Evolutionary conservation across 257 asterid species (phyloP).

Genomic region (Solanum ossicruentum): DNA sequence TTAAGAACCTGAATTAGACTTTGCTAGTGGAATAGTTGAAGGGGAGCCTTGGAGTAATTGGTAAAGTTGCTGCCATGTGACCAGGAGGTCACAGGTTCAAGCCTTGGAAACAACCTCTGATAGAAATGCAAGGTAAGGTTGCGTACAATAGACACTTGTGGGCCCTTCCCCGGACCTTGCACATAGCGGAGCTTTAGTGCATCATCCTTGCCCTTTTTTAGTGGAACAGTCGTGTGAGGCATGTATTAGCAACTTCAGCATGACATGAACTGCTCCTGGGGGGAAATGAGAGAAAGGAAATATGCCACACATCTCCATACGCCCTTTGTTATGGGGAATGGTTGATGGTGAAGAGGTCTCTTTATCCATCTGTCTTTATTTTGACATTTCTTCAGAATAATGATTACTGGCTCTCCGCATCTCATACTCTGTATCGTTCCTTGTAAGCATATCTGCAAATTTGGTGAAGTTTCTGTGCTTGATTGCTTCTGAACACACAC

Average conservation of each 20-base stretch:
- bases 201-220: neutral
- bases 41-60: too few relatives aligned
- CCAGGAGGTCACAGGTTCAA: too few relatives aligned
- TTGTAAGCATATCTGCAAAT: neutral
- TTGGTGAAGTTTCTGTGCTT: neutral
- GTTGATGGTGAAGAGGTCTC: neutral
- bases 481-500: neutral
- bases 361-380: neutral
- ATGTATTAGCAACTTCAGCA: neutral
- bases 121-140: too few relatives aligned
- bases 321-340: neutral
- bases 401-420: neutral
- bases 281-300: neutral
- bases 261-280: neutral
- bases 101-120: too few relatives aligned
- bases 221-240: neutral
- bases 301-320: neutral
- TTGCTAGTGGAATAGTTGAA: neutral
- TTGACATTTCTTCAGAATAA: neutral
- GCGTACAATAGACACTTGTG: too few relatives aligned
- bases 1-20: neutral
- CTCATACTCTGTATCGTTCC: neutral
- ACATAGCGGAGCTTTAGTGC: too few relatives aligned
- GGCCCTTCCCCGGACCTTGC: too few relatives aligned
- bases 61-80: too few relatives aligned